phyloP scores from a whole-genome alignment of 768 basidiomycete genomes.

The Amanita jacksonii region DNA sequence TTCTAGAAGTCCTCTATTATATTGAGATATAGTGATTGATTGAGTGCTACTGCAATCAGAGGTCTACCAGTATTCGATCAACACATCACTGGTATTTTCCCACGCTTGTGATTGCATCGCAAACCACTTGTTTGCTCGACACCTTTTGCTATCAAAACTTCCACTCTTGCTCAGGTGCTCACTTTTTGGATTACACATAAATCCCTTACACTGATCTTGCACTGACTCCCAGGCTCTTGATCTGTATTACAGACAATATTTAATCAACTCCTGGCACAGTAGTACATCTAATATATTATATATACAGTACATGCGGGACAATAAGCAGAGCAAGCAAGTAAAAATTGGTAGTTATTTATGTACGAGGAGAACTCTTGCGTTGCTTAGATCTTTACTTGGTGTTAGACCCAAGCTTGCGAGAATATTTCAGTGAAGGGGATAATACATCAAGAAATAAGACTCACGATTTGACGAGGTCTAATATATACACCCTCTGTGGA shows the following conservation, averaged over 20 bases:
- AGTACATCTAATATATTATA: neutral
- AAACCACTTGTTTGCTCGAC: too few species aligned
- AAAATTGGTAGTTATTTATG: slow-evolving; percentile 1
- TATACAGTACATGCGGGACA: slow-evolving; percentile 1
- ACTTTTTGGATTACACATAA: too few species aligned
- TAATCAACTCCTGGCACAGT: slow-evolving; percentile 4
- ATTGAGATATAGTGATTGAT: too few species aligned
- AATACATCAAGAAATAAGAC: neutral
- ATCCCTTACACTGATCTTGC: neutral
- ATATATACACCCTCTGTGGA: slow-evolving; percentile 1
- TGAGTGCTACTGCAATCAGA: too few species aligned
- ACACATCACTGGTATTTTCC: too few species aligned
- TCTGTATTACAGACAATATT: neutral
- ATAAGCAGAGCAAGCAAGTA: neutral
- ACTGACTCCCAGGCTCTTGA: neutral
- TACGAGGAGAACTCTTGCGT: slow-evolving; percentile 1
- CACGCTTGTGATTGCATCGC: too few species aligned
- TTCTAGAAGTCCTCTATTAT: too few species aligned
- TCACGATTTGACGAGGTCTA: neutral
- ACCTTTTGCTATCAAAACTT: too few species aligned
- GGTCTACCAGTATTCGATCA: too few species aligned
- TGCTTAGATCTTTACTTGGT: neutral
- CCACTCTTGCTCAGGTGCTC: too few species aligned
- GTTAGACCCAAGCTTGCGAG: neutral
- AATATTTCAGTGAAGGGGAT: neutral